Percentiles rank a stretch among this genome's conserved stretches.
Evolutionary conservation across 768 basidiomycete species (phyloP).

Genomic region (Termitomyces sp.): DNA sequence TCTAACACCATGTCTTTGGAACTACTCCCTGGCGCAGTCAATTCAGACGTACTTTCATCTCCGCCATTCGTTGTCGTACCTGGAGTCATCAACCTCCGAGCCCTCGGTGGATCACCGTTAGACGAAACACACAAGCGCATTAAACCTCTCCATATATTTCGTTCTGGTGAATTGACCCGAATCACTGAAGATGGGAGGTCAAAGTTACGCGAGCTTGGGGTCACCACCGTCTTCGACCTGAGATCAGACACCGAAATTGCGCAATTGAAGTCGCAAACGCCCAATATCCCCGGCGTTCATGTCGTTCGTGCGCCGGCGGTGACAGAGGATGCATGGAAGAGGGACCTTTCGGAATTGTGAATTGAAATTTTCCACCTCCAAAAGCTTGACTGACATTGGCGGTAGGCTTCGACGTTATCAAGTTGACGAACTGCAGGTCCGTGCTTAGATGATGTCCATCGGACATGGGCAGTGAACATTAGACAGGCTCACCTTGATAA

Average conservation of each 20-base stretch:
- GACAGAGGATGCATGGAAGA: conserved; percentile 20
- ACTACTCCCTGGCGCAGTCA: not conserved
- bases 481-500: conserved; percentile 25
- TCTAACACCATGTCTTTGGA: not conserved
- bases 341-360: conserved; percentile 19
- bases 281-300: conserved; percentile 26
- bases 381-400: not conserved
- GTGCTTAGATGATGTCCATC: not conserved
- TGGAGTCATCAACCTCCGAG: conserved; percentile 34
- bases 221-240: conserved; percentile 35
- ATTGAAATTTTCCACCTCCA: not conserved
- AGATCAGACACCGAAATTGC: conserved; percentile 31
- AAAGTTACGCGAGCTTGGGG: conserved; percentile 27
- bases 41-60: not conserved
- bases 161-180: conserved; percentile 32
- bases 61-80: conserved; percentile 33
- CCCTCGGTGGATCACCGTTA: conserved; percentile 23
- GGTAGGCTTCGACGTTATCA: not conserved
- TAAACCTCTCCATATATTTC: conserved; percentile 29
- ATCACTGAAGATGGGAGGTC: conserved; percentile 30
- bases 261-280: conserved; percentile 23
- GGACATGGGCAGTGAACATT: not conserved
- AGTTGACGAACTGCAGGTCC: not conserved
- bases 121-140: conserved; percentile 9
- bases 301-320: conserved; percentile 24